phyloP scores from a whole-genome alignment of 208 protist species.

The Leishmania mexicana region DNA sequence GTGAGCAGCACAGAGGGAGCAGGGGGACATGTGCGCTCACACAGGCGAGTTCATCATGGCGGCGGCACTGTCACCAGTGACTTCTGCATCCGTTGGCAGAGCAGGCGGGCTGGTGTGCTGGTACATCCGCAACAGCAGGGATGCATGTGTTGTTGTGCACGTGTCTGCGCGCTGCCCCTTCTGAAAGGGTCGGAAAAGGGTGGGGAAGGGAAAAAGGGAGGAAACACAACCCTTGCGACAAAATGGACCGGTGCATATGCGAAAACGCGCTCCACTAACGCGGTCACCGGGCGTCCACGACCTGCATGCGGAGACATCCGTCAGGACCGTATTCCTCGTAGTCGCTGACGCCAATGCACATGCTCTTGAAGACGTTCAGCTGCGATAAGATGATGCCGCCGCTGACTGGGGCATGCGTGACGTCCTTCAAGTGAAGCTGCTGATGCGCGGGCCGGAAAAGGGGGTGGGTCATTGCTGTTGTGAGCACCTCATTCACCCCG shows the following conservation, averaged over 20 bases:
- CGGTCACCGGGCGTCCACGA: slow-evolving; percentile 49
- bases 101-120: neutral
- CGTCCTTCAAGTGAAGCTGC: slow-evolving; percentile 39
- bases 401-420: slow-evolving; percentile 47
- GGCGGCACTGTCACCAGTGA: neutral
- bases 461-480: slow-evolving; percentile 25
- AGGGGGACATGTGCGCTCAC: neutral
- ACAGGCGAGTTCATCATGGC: neutral
- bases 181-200: neutral
- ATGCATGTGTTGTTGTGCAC: neutral
- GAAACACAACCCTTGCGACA: neutral
- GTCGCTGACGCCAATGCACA: slow-evolving; percentile 58
- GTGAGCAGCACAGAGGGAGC: neutral
- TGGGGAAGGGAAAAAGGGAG: neutral
- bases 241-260: neutral
- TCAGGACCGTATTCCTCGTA: slow-evolving; percentile 83
- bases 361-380: slow-evolving; percentile 77
- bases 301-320: slow-evolving; percentile 59
- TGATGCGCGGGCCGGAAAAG: slow-evolving; percentile 19
- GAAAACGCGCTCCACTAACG: neutral
- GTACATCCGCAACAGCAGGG: neutral
- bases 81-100: neutral
- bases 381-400: slow-evolving; percentile 75
- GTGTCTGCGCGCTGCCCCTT: neutral
- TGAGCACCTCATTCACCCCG: slow-evolving; percentile 30